phyloP scores from a whole-genome alignment of 371 early-diverging fungal genomes.

The Mucor racemosus region DNA sequence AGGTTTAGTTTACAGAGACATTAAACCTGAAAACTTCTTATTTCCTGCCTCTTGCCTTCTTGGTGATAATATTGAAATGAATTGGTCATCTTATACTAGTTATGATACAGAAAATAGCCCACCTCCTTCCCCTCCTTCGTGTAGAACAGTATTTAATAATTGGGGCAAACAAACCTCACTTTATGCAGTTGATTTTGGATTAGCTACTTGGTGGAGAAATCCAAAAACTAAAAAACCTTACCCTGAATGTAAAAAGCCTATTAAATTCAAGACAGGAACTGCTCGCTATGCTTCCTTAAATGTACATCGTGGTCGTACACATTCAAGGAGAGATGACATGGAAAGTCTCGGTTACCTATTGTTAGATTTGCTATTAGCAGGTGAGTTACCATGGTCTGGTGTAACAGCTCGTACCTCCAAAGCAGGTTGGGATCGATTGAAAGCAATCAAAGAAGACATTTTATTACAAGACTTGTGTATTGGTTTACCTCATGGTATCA shows the following conservation, averaged over 20 bases:
- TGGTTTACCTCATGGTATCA: constrained; percentile 58
- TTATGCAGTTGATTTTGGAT: constrained; percentile 61
- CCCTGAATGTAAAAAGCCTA: constrained; percentile 48
- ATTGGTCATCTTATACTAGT: constrained; percentile 2
- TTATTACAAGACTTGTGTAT: constrained; percentile 56
- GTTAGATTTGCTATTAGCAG: constrained; percentile 56
- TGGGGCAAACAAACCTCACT: constrained; percentile 34
- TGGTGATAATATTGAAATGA: not conserved
- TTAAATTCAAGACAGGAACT: constrained; percentile 63
- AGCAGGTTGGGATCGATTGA: constrained; percentile 68
- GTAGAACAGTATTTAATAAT: constrained; percentile 23
- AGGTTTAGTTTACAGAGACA: constrained; percentile 94
- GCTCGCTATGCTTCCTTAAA: constrained; percentile 68
- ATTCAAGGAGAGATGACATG: constrained; percentile 66
- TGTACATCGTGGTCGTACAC: constrained; percentile 63
- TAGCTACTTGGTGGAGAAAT: constrained; percentile 59
- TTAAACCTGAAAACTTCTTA: constrained; percentile 97
- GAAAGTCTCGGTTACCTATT: constrained; percentile 66
- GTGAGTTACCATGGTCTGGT: constrained; percentile 68
- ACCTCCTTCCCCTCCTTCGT: constrained; percentile 22
- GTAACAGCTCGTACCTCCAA: constrained; percentile 59
- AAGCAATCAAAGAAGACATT: constrained; percentile 56
- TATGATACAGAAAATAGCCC: constrained; percentile 3
- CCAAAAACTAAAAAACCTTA: constrained; percentile 50
- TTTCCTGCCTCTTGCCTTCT: constrained; percentile 35